Percentiles rank a stretch among this genome's conserved stretches.
Evolutionary conservation across 2,329 filamentous ascomycete species (phyloP).

Genomic region (Pseudogymnoascus sp.): DNA sequence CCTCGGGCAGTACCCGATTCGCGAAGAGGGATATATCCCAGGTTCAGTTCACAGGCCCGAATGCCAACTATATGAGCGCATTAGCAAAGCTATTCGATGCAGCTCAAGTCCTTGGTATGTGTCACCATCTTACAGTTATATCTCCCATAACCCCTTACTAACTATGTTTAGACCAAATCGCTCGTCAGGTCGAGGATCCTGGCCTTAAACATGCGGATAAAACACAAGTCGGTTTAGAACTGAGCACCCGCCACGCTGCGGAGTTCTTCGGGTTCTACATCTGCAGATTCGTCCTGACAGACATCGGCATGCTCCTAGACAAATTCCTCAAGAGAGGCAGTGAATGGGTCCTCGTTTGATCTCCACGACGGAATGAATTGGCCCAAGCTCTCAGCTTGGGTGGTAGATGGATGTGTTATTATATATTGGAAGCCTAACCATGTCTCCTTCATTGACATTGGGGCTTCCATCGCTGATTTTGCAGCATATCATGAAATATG

Average conservation of each 20-base stretch:
- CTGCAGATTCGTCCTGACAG: constrained; percentile 85
- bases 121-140: not conserved
- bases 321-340: constrained; percentile 96
- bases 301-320: constrained; percentile 77
- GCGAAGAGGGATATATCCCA: constrained; percentile 62
- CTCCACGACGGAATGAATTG: not conserved
- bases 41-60: constrained; percentile 69
- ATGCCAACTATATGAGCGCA: constrained; percentile 84
- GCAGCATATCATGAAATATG: constrained; percentile 8
- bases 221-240: constrained; percentile 89
- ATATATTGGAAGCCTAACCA: not conserved
- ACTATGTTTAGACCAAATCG: constrained; percentile 68
- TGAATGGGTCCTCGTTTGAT: constrained; percentile 68
- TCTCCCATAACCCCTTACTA: constrained; percentile 18
- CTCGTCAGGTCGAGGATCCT: constrained; percentile 90
- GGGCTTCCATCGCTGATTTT: constrained; percentile 4
- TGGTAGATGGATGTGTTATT: not conserved
- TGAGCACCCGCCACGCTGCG: constrained; percentile 85
- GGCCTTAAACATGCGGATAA: constrained; percentile 84
- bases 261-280: constrained; percentile 98
- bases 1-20: constrained; percentile 50
- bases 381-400: not conserved
- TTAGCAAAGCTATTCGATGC: constrained; percentile 88
- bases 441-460: not conserved
- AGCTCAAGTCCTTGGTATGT: constrained; percentile 81